Percentiles rank a stretch among this genome's conserved stretches.
These are phyloP conservation scores for Kwoniella dejecticola DNA, from an alignment of 768 basidiomycete genomes.

Conservation along the genomic window DNA sequence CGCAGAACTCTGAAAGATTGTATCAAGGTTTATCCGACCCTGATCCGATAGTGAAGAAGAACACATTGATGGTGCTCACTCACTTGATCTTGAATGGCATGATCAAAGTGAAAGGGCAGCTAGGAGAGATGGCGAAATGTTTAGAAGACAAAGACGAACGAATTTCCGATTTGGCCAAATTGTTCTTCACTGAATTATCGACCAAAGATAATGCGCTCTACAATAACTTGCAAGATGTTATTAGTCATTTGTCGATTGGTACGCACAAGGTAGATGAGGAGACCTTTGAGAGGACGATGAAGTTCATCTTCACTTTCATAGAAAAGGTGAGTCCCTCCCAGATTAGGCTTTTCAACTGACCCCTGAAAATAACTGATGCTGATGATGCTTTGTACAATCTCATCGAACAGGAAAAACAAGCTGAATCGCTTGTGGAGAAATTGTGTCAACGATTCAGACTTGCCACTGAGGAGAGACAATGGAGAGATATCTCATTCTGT, in stretches of 20 bases:
- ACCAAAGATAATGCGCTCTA: constrained; percentile 99
- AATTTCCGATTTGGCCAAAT: constrained; percentile 89
- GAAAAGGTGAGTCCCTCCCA: constrained; percentile 70
- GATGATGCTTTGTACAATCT: background rate
- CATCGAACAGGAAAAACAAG: constrained; percentile 82
- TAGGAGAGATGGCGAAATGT: constrained; percentile 99
- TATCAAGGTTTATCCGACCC: constrained; percentile 90
- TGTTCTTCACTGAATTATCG: constrained; percentile 94
- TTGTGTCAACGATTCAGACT: constrained; percentile 93
- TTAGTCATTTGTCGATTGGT: constrained; percentile 89
- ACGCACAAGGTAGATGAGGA: constrained; percentile 90
- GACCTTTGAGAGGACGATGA: constrained; percentile 86
- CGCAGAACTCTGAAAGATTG: constrained; percentile 66
- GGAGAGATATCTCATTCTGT: constrained; percentile 97
- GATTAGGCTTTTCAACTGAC: too few species aligned
- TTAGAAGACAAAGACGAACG: constrained; percentile 84
- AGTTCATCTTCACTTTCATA: constrained; percentile 93
- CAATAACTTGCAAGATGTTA: constrained; percentile 97
- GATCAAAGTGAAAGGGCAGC: constrained; percentile 99
- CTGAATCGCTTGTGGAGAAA: constrained; percentile 95
- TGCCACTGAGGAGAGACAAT: constrained; percentile 85
- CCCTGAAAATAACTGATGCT: too few species aligned
- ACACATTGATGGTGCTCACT: constrained; percentile 96
- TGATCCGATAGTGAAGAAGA: constrained; percentile 92
- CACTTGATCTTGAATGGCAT: constrained; percentile 96